phyloP scores from a whole-genome alignment of 2,329 filamentous ascomycete species.

The Claviceps pazoutovae region DNA sequence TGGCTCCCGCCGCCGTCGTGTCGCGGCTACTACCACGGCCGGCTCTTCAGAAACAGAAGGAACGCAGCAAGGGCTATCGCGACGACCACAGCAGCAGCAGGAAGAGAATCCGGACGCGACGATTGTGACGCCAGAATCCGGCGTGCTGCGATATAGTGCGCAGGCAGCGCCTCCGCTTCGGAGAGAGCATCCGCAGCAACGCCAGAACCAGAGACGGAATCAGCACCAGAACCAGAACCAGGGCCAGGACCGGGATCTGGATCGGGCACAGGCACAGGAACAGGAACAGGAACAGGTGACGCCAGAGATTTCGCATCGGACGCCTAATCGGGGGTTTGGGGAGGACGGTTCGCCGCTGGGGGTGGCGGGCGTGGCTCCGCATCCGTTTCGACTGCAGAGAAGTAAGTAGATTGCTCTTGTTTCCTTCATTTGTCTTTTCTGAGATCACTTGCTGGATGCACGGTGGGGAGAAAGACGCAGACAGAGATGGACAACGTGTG shows the following conservation, averaged over 20 bases:
- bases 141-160: neutral
- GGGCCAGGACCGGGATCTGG: neutral
- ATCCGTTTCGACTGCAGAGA: conserved; percentile 24
- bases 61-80: neutral
- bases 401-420: conserved; percentile 15
- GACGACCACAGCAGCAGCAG: neutral
- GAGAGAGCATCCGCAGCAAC: conserved; percentile 4
- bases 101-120: neutral
- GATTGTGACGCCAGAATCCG: neutral
- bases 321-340: conserved; percentile 6
- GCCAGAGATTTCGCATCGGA: conserved; percentile 9
- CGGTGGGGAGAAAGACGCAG: neutral
- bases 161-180: neutral
- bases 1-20: conserved; percentile 18
- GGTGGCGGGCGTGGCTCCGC: conserved; percentile 16
- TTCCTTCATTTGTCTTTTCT: neutral
- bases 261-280: neutral
- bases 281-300: conserved; percentile 6
- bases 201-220: neutral
- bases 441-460: too few relatives aligned
- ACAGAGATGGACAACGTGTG: neutral
- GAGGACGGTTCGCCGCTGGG: conserved; percentile 8
- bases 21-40: conserved; percentile 10
- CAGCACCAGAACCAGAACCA: conserved; percentile 3
- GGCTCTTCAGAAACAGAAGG: neutral